phyloP scores from a whole-genome alignment of 345 rosid species.

The Trapa incisa region DNA sequence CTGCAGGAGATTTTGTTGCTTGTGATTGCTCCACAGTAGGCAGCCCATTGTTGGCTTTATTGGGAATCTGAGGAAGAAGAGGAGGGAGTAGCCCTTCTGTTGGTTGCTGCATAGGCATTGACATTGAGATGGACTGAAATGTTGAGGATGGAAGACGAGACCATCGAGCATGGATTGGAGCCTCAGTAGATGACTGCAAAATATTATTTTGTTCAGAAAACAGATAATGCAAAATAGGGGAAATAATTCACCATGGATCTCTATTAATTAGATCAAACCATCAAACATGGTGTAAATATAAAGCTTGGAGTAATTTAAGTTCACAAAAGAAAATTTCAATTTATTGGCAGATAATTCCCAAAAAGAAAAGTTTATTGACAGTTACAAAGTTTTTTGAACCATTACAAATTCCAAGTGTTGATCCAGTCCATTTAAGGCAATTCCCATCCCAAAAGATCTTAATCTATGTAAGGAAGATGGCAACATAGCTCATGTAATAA shows the following conservation, averaged over 20 bases:
- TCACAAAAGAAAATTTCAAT: too few relatives aligned
- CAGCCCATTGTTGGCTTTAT: constrained; percentile 6
- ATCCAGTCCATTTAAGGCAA: too few relatives aligned
- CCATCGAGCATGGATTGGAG: constrained; percentile 73
- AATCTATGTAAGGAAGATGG: too few relatives aligned
- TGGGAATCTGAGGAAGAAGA: constrained; percentile 44
- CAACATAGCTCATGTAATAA: too few relatives aligned
- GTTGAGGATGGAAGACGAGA: constrained; percentile 53
- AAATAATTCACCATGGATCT: neutral
- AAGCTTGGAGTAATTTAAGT: too few relatives aligned
- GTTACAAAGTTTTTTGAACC: too few relatives aligned
- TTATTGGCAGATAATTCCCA: too few relatives aligned
- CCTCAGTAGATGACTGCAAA: constrained; percentile 60
- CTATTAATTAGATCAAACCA: neutral
- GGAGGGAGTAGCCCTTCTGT: constrained; percentile 20
- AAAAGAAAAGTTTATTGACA: too few relatives aligned
- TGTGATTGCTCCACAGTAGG: constrained; percentile 34
- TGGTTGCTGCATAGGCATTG: constrained; percentile 58
- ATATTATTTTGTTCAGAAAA: constrained; percentile 6
- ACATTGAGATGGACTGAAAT: constrained; percentile 35
- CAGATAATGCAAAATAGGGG: neutral
- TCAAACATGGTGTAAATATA: too few relatives aligned
- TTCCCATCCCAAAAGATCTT: too few relatives aligned
- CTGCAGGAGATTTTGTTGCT: constrained; percentile 36
- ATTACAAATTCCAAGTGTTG: too few relatives aligned